A percentile compares a stretch with the other conserved stretches of the same genome.
Conservation (phyloP, 2,329 filamentous ascomycete genomes). For the Colletotrichum phormii region DNA sequence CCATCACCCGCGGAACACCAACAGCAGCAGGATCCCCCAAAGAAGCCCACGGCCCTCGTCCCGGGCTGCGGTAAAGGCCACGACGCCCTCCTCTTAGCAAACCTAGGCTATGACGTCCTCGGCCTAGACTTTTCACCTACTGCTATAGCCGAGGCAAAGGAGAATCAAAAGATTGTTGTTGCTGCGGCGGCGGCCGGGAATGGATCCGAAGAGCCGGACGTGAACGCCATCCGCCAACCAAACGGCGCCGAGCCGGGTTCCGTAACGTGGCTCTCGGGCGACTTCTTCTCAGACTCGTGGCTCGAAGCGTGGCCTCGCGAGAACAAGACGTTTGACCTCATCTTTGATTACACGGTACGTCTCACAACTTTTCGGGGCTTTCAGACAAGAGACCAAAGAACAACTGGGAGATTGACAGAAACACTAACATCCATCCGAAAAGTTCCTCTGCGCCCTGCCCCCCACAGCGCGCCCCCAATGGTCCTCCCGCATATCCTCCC, state of each 20-base stretch:
- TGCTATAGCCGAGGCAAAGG: conserved; percentile 58
- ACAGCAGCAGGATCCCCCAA: neutral
- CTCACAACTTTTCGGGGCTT: neutral
- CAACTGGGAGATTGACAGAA: no score
- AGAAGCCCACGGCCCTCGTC: conserved; percentile 67
- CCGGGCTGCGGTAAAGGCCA: conserved; percentile 87
- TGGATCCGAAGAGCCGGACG: conserved; percentile 45
- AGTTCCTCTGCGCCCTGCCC: conserved; percentile 75
- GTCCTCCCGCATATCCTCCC: conserved; percentile 62
- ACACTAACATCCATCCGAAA: neutral
- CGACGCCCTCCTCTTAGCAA: conserved; percentile 80
- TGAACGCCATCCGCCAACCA: conserved; percentile 55
- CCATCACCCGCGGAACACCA: neutral
- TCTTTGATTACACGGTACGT: conserved; percentile 73
- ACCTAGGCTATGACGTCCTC: conserved; percentile 80
- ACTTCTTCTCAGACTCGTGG: conserved; percentile 76
- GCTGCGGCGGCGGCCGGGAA: neutral
- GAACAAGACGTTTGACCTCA: conserved; percentile 69
- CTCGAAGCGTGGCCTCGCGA: conserved; percentile 53
- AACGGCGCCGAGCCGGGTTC: conserved; percentile 57
- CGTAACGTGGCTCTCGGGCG: conserved; percentile 68
- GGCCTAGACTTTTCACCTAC: conserved; percentile 75
- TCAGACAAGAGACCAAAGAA: neutral
- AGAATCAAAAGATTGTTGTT: conserved; percentile 49
- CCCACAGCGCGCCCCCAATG: conserved; percentile 62